A percentile compares a stretch with the other conserved stretches of the same genome.
Evolutionary conservation across 2,329 filamentous ascomycete genomes (phyloP).

Genomic region (Alternaria sp.): DNA sequence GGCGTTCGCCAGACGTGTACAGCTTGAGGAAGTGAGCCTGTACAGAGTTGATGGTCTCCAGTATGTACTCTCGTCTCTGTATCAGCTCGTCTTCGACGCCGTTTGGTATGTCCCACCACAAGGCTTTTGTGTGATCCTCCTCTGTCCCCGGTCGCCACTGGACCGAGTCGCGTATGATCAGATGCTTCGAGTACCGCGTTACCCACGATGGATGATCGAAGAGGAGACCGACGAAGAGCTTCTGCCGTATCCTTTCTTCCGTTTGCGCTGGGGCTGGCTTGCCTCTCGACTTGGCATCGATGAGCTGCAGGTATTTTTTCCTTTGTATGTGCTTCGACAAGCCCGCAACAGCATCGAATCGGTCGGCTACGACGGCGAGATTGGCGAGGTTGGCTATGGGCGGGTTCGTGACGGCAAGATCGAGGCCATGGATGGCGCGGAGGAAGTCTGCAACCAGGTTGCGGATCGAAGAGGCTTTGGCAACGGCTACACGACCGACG

Average conservation of each 20-base stretch:
- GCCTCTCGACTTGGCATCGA: conserved; percentile 54
- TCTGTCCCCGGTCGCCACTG: conserved; percentile 58
- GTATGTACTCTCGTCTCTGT: conserved; percentile 68
- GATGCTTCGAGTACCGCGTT: conserved; percentile 66
- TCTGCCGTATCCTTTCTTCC: conserved; percentile 73
- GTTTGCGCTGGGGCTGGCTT: conserved; percentile 50
- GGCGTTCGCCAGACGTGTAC: conserved; percentile 70
- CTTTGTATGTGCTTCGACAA: conserved; percentile 62
- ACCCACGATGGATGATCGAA: conserved; percentile 68
- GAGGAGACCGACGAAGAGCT: conserved; percentile 70
- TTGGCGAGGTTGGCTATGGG: conserved; percentile 70
- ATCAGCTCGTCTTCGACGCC: conserved; percentile 74
- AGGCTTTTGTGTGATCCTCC: conserved; percentile 51
- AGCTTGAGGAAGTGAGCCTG: conserved; percentile 70
- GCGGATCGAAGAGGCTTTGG: conserved; percentile 65
- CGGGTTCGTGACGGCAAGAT: conserved; percentile 51
- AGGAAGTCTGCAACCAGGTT: conserved; percentile 71
- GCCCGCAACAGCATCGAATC: conserved; percentile 68
- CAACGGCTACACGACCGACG: conserved; percentile 73
- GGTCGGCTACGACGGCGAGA: conserved; percentile 73
- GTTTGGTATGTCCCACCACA: conserved; percentile 77
- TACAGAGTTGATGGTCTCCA: conserved; percentile 73
- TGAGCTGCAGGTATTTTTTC: conserved; percentile 50
- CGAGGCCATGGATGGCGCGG: conserved; percentile 66
- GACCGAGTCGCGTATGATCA: conserved; percentile 70